Evolutionary conservation across 108 stramenopile genomes (phyloP).

Genomic region (Licmophora abbreviata): DNA sequence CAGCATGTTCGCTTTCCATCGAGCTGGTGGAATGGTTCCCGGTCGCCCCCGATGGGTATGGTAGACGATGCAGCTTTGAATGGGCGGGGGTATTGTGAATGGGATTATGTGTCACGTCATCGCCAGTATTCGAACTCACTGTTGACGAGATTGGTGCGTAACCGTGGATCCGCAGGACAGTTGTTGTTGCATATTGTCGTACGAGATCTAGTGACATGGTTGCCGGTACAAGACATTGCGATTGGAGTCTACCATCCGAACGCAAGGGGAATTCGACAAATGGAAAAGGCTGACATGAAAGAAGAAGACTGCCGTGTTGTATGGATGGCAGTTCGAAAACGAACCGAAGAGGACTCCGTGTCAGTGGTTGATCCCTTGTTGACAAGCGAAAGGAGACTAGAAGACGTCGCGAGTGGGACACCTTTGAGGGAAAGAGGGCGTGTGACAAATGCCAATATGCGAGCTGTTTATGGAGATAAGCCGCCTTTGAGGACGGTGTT

Average conservation of each 20-base stretch:
- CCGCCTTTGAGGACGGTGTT: constrained; percentile 31
- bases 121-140: constrained; percentile 39
- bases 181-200: constrained; percentile 61
- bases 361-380: constrained; percentile 52
- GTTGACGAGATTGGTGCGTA: constrained; percentile 41
- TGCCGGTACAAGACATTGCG: constrained; percentile 48
- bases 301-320: constrained; percentile 59
- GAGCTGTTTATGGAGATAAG: constrained; percentile 46
- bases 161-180: constrained; percentile 49
- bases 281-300: constrained; percentile 19
- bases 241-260: constrained; percentile 78
- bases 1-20: constrained; percentile 70
- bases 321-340: constrained; percentile 62
- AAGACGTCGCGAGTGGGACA: constrained; percentile 21
- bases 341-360: constrained; percentile 21
- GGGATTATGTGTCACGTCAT: constrained; percentile 63
- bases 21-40: constrained; percentile 54
- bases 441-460: constrained; percentile 65
- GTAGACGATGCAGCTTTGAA: constrained; percentile 11
- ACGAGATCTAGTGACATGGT: constrained; percentile 33
- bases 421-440: constrained; percentile 41
- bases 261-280: constrained; percentile 49
- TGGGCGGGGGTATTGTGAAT: too few species aligned
- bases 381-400: constrained; percentile 12
- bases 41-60: constrained; percentile 28